phyloP scores from a whole-genome alignment of 164 flowering plant genomes.

The Vitis riparia region DNA sequence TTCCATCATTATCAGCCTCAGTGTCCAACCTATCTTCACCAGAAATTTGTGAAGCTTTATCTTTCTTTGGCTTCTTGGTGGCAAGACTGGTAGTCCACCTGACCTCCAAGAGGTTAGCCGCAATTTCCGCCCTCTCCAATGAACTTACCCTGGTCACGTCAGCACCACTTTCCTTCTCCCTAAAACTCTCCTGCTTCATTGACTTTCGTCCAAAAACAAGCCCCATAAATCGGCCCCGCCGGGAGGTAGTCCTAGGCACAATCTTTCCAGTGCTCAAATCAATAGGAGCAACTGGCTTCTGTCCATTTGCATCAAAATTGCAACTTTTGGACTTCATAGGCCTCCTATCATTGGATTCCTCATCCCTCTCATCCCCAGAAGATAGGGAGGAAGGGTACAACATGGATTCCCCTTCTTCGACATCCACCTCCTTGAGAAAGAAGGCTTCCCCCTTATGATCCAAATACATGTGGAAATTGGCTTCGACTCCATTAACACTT shows the following conservation, averaged over 20 bases:
- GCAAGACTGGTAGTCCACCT: constrained; percentile 85
- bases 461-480: constrained; percentile 78
- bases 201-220: constrained; percentile 67
- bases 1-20: constrained; percentile 17
- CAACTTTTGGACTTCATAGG: constrained; percentile 40
- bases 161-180: constrained; percentile 28
- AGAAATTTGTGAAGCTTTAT: constrained; percentile 17
- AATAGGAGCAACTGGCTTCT: constrained; percentile 18
- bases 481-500: constrained; percentile 72
- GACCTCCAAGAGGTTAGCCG: constrained; percentile 83
- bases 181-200: constrained; percentile 23
- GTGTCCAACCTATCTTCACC: constrained; percentile 8
- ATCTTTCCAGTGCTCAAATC: constrained; percentile 38
- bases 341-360: constrained; percentile 20
- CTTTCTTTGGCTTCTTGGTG: constrained; percentile 26
- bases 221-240: constrained; percentile 53
- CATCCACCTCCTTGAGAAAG: constrained; percentile 71
- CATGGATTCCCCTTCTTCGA: constrained; percentile 37
- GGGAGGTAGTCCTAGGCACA: constrained; percentile 43
- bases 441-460: constrained; percentile 88
- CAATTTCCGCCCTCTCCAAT: constrained; percentile 82
- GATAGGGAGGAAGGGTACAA: constrained; percentile 31
- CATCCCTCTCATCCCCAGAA: constrained; percentile 69
- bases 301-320: constrained; percentile 30
- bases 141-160: constrained; percentile 42